Evolutionary conservation across 306 rosid genomes (phyloP), one percentile per base, ranked within the genome.

Genomic region (Quercus bicolor): DNA sequence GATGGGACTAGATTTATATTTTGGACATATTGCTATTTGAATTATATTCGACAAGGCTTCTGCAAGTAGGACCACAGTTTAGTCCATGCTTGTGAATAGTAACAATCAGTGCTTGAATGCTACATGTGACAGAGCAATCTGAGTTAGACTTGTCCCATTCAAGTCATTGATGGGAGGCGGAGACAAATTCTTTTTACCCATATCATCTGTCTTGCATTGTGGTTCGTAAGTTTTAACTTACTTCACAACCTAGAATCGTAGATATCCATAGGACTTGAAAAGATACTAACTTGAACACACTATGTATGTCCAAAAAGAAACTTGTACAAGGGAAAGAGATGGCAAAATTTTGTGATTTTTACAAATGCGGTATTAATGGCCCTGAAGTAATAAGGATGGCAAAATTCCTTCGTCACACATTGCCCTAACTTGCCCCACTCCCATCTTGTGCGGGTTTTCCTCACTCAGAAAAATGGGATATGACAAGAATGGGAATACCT

Each of bases 71-170:
- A 33, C 83, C 83, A 60, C 62, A 71, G 2, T 48, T 75, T 72
- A 72, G 51, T 66, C 62, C 51, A 13, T 51, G 76, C 84, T 68
- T 56, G 56, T 6, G 84, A 80, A 45, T 15, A 31, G 84, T 69
- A 59, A 28, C 73, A 24, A 80, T 80, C 80, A 59, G 28, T 75
- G 69, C 55, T 8, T 75, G 43, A 80, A 74, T 80, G 79, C 84
- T 60, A 31, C 82, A 79, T 79, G 83, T 79, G 83, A 79, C 74
- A 33, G 29, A 33, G 56, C 48, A 60, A 72, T 62, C 28, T 51
- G 37, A 31, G 34, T 20, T 33, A 52, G 65, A 28, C 23, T 29
- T 21, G 23, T 64, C 15, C 15, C 13, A 48, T 45, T 45, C 16
- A 48, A 40, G 12, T 40, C 45, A 40, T 40, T 40, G 45, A 40